Evolutionary conservation across 148 eudicot species (phyloP).

Genomic region (Vaccinium vitisidaea): DNA sequence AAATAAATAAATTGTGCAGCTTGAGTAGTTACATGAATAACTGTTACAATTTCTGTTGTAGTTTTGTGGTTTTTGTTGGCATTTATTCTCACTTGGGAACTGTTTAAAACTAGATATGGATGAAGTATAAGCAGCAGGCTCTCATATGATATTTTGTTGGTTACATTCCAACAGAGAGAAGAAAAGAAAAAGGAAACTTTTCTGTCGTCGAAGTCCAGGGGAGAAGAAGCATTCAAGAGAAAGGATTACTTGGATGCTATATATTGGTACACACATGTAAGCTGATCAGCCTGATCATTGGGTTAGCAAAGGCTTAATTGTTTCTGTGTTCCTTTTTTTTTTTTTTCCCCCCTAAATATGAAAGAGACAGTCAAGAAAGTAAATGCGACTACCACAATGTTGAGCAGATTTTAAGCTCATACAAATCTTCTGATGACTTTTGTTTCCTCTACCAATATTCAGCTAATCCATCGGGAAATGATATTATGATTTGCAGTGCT

Average conservation of each 20-base stretch:
- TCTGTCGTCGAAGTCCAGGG: conserved; percentile 15
- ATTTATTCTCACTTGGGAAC: not conserved
- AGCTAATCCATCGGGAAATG: not conserved
- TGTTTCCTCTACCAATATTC: not conserved
- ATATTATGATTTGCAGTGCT: not conserved
- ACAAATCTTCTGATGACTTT: not conserved
- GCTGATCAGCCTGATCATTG: not conserved
- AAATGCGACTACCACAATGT: not conserved
- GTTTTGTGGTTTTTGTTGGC: not conserved
- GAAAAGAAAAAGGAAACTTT: conserved; percentile 10
- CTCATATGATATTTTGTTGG: not conserved
- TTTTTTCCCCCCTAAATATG: too few species aligned
- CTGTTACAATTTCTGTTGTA: not conserved
- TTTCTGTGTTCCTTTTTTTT: not conserved
- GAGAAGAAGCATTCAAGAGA: conserved; percentile 26
- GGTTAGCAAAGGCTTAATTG: not conserved
- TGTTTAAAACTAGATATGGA: not conserved
- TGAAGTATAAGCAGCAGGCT: conserved; percentile 2
- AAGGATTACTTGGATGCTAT: conserved; percentile 23
- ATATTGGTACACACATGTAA: conserved; percentile 25
- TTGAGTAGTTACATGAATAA: not conserved
- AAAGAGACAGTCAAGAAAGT: not conserved
- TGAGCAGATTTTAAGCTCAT: not conserved
- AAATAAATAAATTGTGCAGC: not conserved
- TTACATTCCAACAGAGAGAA: conserved; percentile 12